These are phyloP conservation scores for Mycena olivaceomarginata DNA, from an alignment of 768 basidiomycete species.

Conservation along the genomic window DNA sequence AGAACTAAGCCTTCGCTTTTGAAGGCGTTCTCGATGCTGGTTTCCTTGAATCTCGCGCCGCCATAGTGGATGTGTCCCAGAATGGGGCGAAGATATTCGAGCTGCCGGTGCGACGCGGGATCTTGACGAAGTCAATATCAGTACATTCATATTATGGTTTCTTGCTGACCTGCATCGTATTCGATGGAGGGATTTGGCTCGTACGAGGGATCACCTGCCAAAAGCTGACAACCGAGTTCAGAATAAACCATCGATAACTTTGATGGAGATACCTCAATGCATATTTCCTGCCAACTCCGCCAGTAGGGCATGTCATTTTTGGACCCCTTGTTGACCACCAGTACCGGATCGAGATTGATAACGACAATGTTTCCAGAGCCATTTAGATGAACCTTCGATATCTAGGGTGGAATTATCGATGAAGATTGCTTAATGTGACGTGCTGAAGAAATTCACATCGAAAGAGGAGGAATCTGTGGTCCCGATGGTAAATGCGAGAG, in stretches of 20 bases:
- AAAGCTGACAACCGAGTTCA: neutral
- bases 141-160: neutral
- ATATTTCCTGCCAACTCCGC: conserved; percentile 39
- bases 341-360: conserved; percentile 27
- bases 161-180: conserved; percentile 22
- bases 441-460: conserved; percentile 8
- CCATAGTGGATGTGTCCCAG: conserved; percentile 39
- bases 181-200: conserved; percentile 38
- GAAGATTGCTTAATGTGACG: neutral
- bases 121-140: conserved; percentile 16
- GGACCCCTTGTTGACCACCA: conserved; percentile 12
- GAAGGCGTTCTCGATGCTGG: conserved; percentile 35
- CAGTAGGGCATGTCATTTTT: conserved; percentile 35
- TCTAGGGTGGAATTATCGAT: neutral
- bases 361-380: conserved; percentile 26
- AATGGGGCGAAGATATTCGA: conserved; percentile 37
- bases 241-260: no score
- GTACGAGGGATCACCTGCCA: conserved; percentile 33
- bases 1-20: conserved; percentile 22
- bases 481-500: conserved; percentile 26
- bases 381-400: conserved; percentile 37
- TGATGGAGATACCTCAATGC: conserved; percentile 24
- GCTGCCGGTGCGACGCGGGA: conserved; percentile 5
- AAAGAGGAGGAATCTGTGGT: conserved; percentile 26
- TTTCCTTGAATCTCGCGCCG: conserved; percentile 29